Percentiles rank a stretch among this genome's conserved stretches.
phyloP scores from a whole-genome alignment of 139 green algal genomes.

The Picochlorum sp. region DNA sequence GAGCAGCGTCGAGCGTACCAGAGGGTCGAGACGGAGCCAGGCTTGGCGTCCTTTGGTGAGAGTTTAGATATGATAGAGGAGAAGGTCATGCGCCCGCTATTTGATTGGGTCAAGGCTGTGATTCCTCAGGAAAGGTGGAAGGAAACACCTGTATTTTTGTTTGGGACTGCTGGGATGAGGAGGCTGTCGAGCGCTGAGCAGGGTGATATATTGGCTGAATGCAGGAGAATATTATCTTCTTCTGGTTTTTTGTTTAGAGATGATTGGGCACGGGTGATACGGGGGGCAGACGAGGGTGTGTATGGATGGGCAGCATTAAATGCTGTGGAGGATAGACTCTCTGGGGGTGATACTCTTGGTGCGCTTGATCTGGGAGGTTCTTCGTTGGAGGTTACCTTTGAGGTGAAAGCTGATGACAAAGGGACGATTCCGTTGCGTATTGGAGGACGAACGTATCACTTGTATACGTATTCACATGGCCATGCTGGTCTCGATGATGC shows the following conservation, averaged over 20 bases:
- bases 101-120: slow-evolving; percentile 70
- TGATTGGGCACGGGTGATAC: slow-evolving; percentile 66
- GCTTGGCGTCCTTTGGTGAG: slow-evolving; percentile 55
- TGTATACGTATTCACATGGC: slow-evolving; percentile 38
- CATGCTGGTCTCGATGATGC: slow-evolving; percentile 70
- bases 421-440: slow-evolving; percentile 15
- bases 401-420: neutral
- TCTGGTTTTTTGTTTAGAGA: slow-evolving; percentile 58
- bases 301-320: slow-evolving; percentile 82
- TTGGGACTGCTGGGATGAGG: slow-evolving; percentile 66
- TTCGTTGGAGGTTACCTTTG: slow-evolving; percentile 60
- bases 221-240: slow-evolving; percentile 19
- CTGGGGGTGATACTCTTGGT: slow-evolving; percentile 35
- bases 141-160: slow-evolving; percentile 60
- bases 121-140: slow-evolving; percentile 36
- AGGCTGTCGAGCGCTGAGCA: slow-evolving; percentile 33
- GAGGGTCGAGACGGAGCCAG: slow-evolving; percentile 78
- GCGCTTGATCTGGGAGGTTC: slow-evolving; percentile 70
- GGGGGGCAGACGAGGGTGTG: slow-evolving; percentile 67
- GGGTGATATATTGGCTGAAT: slow-evolving; percentile 30
- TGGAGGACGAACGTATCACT: slow-evolving; percentile 23
- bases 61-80: slow-evolving; percentile 10
- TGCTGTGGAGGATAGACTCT: slow-evolving; percentile 35
- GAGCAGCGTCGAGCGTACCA: slow-evolving; percentile 53
- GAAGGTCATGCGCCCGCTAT: slow-evolving; percentile 48